Evolutionary conservation across 2,329 filamentous ascomycete genomes (phyloP).

Genomic region (Pseudogymnoascus sp.): DNA sequence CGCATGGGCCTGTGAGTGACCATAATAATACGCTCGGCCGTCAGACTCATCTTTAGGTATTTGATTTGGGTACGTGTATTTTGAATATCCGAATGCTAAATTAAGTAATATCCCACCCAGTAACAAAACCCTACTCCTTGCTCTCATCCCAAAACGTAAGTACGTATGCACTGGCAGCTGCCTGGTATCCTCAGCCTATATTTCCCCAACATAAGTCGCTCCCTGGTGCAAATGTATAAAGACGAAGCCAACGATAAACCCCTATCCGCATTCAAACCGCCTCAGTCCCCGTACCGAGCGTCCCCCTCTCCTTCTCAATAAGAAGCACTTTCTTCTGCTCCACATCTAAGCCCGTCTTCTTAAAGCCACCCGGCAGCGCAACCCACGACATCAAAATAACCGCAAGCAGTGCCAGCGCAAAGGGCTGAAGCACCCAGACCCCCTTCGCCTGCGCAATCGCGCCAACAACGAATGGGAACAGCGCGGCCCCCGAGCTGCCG

Average conservation of each 20-base stretch:
- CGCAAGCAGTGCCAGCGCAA: constrained; percentile 41
- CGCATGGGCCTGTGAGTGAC: no score
- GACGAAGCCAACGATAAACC: not conserved
- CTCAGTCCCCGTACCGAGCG: not conserved
- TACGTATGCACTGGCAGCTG: not conserved
- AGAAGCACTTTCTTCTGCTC: not conserved
- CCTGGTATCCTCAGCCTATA: not conserved
- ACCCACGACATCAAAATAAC: constrained; percentile 40
- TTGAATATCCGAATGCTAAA: not conserved
- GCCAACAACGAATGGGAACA: constrained; percentile 58
- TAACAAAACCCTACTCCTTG: not conserved
- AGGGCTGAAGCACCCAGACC: constrained; percentile 48
- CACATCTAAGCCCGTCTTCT: constrained; percentile 12
- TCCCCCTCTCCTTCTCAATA: constrained; percentile 2
- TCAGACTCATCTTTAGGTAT: not conserved
- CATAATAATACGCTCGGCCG: not conserved
- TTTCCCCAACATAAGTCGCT: not conserved
- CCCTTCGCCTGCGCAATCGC: constrained; percentile 53
- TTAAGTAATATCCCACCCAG: not conserved
- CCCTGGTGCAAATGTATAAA: not conserved
- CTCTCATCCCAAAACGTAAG: not conserved
- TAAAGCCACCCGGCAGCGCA: constrained; percentile 27
- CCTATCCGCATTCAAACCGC: not conserved
- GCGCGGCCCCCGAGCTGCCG: constrained; percentile 62
- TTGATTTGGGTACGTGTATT: not conserved